A percentile compares a stretch with the other conserved stretches of the same genome.
Evolutionary conservation across 208 protist genomes (phyloP).

Genomic region (Trypanosoma scelopori): DNA sequence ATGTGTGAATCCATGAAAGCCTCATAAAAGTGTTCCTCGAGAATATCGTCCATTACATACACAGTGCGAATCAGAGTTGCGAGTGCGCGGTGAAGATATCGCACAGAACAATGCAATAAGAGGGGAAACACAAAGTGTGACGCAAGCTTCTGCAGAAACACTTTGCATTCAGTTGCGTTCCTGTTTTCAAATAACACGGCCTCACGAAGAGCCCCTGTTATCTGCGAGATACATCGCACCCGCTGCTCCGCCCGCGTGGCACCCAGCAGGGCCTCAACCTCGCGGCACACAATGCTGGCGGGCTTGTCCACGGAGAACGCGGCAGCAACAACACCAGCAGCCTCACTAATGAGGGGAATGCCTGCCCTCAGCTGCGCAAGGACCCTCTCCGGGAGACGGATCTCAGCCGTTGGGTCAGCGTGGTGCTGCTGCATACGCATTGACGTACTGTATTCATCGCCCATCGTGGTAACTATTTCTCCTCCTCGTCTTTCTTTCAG

Average conservation of each 20-base stretch:
- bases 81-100: slow-evolving; percentile 83
- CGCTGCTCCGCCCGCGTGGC: slow-evolving; percentile 67
- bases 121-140: slow-evolving; percentile 62
- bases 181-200: slow-evolving; percentile 26
- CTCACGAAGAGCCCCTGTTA: slow-evolving; percentile 58
- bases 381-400: slow-evolving; percentile 7
- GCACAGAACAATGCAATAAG: slow-evolving; percentile 75
- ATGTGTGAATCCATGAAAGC: slow-evolving; percentile 32
- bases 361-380: slow-evolving; percentile 4
- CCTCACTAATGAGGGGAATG: slow-evolving; percentile 8
- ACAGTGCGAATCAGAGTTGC: slow-evolving; percentile 61
- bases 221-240: slow-evolving; percentile 61
- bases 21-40: slow-evolving; percentile 21
- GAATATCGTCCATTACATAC: slow-evolving; percentile 29
- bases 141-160: slow-evolving; percentile 38
- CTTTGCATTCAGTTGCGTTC: slow-evolving; percentile 21
- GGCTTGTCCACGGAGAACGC: slow-evolving; percentile 21
- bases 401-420: neutral
- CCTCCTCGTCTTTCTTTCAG: neutral
- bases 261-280: slow-evolving; percentile 42
- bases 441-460: slow-evolving; percentile 24
- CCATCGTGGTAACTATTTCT: slow-evolving; percentile 1
- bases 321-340: slow-evolving; percentile 8
- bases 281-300: slow-evolving; percentile 32
- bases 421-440: slow-evolving; percentile 26